Conservation (phyloP, 345 rosid species). For the Excoecaria agallocha region DNA sequence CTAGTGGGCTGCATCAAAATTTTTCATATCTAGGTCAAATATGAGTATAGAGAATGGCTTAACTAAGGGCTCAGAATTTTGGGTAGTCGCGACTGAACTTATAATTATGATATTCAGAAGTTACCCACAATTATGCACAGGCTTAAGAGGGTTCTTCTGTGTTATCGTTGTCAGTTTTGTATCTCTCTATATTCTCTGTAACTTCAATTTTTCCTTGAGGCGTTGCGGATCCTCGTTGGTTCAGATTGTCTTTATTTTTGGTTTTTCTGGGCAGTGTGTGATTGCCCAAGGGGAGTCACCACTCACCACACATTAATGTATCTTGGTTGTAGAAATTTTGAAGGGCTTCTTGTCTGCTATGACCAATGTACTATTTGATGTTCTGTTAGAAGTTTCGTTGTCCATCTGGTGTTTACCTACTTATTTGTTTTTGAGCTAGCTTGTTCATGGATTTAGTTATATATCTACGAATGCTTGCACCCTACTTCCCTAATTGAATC, state of each 20-base stretch:
- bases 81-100: conserved; percentile 25
- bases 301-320: conserved; percentile 8
- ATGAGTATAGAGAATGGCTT: conserved; percentile 35
- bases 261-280: conserved; percentile 8
- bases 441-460: no score
- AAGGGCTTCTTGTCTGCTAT: conserved; percentile 10
- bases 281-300: conserved; percentile 21
- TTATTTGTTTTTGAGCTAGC: not conserved
- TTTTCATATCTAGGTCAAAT: conserved; percentile 24
- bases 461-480: no score
- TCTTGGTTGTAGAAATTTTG: conserved; percentile 29
- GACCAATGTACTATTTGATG: conserved; percentile 1
- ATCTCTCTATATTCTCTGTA: no score
- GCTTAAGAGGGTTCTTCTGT: conserved; percentile 25
- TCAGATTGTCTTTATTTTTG: conserved; percentile 4
- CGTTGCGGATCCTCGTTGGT: conserved; percentile 17
- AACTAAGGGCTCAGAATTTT: conserved; percentile 41
- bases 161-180: conserved; percentile 39
- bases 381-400: not conserved
- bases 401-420: not conserved
- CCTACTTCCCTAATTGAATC: no score
- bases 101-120: conserved; percentile 30
- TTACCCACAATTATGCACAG: conserved; percentile 22
- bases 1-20: conserved; percentile 26
- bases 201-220: conserved; percentile 10